Evolutionary conservation across 805 yeast species (phyloP).

Genomic region (Zygosaccharomyces gambellarensis): DNA sequence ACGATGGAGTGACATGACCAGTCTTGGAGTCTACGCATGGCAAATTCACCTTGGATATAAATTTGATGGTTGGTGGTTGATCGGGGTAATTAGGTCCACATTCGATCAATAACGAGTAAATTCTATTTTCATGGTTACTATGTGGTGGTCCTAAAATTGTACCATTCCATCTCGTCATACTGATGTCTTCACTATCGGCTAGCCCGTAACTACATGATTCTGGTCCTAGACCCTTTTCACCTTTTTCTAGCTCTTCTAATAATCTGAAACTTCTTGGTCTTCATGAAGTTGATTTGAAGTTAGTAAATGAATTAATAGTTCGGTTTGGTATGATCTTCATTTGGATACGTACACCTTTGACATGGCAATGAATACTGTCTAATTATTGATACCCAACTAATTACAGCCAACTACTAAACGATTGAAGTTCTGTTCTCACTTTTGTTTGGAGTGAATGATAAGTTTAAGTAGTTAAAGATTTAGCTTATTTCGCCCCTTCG

Average conservation of each 20-base stretch:
- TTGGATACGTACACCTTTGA: conserved; percentile 43
- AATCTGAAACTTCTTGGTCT: conserved; percentile 89
- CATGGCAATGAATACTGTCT: conserved; percentile 25
- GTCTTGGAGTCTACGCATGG: conserved; percentile 75
- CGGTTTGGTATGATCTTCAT: background rate
- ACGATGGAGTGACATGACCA: conserved; percentile 51
- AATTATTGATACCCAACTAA: background rate
- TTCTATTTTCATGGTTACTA: conserved; percentile 83
- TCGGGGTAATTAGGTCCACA: conserved; percentile 88
- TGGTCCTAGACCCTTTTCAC: conserved; percentile 96
- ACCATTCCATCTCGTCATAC: conserved; percentile 96
- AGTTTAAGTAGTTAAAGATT: background rate
- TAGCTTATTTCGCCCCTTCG: conserved; percentile 3
- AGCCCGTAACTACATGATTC: conserved; percentile 96
- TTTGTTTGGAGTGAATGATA: background rate
- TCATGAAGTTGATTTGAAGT: background rate
- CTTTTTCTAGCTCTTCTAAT: conserved; percentile 94
- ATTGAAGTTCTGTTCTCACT: background rate
- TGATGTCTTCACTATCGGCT: conserved; percentile 81
- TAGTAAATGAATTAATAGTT: background rate
- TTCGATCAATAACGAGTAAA: conserved; percentile 73
- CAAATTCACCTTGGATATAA: conserved; percentile 78
- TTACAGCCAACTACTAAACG: background rate
- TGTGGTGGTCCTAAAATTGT: conserved; percentile 98
- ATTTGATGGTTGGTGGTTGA: conserved; percentile 76